These are phyloP conservation scores for Hygrophila difformis DNA, from an alignment of 257 asterid species.

Conservation along the genomic window DNA sequence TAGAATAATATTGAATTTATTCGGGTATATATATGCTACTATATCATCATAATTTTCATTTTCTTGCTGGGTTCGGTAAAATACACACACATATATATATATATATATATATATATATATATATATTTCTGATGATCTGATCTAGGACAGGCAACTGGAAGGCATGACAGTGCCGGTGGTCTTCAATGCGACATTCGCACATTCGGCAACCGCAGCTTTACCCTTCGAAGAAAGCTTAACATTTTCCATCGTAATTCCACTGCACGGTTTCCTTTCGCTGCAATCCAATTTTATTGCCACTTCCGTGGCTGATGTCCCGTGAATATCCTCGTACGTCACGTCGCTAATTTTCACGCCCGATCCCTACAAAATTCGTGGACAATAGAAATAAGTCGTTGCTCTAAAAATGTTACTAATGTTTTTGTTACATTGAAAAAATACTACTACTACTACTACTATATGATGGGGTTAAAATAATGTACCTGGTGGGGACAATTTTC, in stretches of 20 bases:
- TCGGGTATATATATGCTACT: too few species aligned
- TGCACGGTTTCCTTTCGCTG: background rate
- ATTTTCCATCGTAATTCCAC: background rate
- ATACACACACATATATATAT: too few species aligned
- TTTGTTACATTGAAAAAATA: background rate
- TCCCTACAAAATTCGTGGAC: background rate
- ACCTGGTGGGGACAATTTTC: slow-evolving; percentile 1
- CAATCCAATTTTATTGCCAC: background rate
- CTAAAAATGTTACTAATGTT: background rate
- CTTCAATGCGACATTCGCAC: background rate
- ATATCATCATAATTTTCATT: too few species aligned
- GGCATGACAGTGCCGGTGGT: background rate
- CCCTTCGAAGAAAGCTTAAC: background rate
- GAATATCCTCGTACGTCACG: background rate
- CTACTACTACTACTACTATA: too few species aligned
- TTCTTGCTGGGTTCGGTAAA: too few species aligned
- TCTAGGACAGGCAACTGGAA: background rate
- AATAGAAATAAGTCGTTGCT: background rate
- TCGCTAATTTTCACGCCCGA: slow-evolving; percentile 1
- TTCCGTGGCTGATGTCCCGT: background rate
- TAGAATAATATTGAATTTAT: too few species aligned
- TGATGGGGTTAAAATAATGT: background rate
- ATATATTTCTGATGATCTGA: too few species aligned
- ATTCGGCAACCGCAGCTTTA: background rate
- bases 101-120: too few species aligned